Conservation (phyloP, 2,329 filamentous ascomycete species). For the Huntiella savannae region DNA sequence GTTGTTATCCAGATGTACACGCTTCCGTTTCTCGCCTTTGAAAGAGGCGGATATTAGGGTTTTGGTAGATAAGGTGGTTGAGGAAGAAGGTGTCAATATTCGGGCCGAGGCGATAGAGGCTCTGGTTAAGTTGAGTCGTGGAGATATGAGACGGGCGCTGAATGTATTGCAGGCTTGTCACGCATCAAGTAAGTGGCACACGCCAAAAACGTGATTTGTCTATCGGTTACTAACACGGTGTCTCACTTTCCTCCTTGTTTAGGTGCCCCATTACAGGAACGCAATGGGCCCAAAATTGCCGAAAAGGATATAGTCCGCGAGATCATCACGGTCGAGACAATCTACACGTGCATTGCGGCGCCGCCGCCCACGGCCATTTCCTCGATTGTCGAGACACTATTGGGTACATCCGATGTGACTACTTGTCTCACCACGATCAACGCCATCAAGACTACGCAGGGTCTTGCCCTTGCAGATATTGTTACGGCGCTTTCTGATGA, state of each 20-base stretch:
- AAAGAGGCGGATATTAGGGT: constrained; percentile 73
- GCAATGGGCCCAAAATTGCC: constrained; percentile 37
- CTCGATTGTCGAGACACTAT: constrained; percentile 65
- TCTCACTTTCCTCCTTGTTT: background rate
- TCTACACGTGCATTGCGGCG: constrained; percentile 94
- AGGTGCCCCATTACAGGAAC: constrained; percentile 49
- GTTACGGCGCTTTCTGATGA: constrained; percentile 73
- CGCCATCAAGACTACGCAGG: constrained; percentile 66
- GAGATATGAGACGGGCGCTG: constrained; percentile 85
- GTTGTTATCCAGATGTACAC: constrained; percentile 76
- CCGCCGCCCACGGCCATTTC: constrained; percentile 78
- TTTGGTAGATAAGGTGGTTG: constrained; percentile 75
- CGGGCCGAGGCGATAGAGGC: constrained; percentile 62
- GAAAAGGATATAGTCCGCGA: constrained; percentile 55
- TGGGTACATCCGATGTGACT: constrained; percentile 72
- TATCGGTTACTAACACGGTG: background rate
- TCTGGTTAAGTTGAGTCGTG: constrained; percentile 72
- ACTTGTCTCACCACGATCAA: constrained; percentile 79
- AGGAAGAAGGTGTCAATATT: constrained; percentile 73
- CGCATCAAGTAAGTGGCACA: constrained; percentile 53
- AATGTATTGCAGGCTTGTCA: constrained; percentile 96
- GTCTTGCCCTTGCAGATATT: constrained; percentile 83
- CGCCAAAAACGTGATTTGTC: background rate
- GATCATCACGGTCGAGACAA: constrained; percentile 68
- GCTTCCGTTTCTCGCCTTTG: constrained; percentile 86